Evolutionary conservation across 108 stramenopile genomes (phyloP).

Genomic region (Nitzschia sp.): DNA sequence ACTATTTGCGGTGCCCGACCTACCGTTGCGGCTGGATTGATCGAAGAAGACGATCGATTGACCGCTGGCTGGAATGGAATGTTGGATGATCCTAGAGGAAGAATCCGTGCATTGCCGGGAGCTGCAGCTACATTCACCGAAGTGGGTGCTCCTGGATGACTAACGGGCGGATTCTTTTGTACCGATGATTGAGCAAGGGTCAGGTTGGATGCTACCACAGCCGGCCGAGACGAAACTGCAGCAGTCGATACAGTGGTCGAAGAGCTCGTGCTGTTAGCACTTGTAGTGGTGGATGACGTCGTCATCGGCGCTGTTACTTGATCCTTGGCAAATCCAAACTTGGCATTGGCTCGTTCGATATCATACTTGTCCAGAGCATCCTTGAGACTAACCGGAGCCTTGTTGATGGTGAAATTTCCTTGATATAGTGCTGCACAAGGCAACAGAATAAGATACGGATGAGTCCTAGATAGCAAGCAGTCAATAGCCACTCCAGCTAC

Average conservation of each 20-base stretch:
- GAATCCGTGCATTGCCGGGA: too few species aligned
- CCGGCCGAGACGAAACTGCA: not conserved
- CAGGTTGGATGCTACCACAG: too few species aligned
- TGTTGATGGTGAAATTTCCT: slow-evolving; percentile 61
- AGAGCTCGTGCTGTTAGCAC: not conserved
- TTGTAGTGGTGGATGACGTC: not conserved
- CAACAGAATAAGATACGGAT: too few species aligned
- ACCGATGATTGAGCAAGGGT: not conserved
- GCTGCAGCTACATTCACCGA: too few species aligned
- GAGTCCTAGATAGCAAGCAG: not conserved
- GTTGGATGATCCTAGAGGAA: too few species aligned
- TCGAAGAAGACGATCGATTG: not conserved
- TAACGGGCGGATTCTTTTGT: not conserved
- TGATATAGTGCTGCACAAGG: slow-evolving; percentile 54
- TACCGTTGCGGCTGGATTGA: not conserved
- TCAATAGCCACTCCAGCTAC: not conserved
- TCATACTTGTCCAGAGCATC: slow-evolving; percentile 72
- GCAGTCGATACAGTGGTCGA: too few species aligned
- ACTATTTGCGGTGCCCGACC: too few species aligned
- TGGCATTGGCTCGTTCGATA: slow-evolving; percentile 65
- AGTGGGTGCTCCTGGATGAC: not conserved
- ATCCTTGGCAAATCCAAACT: slow-evolving; percentile 31
- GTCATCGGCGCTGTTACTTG: not conserved
- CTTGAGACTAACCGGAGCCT: slow-evolving; percentile 65
- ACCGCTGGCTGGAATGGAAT: too few species aligned